Evolutionary conservation across 2,329 filamentous ascomycete species (phyloP).

Genomic region (Macrophomina pseudophaseolina): DNA sequence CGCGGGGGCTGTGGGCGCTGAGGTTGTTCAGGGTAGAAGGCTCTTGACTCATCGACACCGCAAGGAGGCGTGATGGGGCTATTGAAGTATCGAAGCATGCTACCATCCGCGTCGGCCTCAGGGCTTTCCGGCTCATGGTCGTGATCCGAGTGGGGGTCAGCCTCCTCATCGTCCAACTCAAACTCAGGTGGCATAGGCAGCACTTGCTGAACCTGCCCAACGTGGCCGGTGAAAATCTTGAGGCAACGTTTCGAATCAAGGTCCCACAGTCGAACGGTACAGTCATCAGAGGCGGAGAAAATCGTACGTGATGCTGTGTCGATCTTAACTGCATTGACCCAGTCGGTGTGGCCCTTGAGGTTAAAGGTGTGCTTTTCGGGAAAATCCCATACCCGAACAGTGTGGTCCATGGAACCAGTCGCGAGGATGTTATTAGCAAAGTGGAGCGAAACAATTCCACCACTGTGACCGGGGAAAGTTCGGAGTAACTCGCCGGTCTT

Average conservation of each 20-base stretch:
- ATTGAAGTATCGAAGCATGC: conserved; percentile 20
- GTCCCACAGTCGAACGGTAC: conserved; percentile 91
- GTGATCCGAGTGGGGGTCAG: conserved; percentile 61
- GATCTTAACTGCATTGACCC: conserved; percentile 95
- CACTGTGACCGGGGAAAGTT: conserved; percentile 77
- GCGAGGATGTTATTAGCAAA: conserved; percentile 85
- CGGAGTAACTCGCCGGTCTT: conserved; percentile 84
- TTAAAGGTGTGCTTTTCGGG: conserved; percentile 79
- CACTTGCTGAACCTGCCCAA: conserved; percentile 94
- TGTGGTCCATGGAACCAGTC: conserved; percentile 87
- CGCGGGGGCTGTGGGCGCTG: conserved; percentile 76
- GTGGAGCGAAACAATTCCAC: conserved; percentile 85
- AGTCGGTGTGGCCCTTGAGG: conserved; percentile 85
- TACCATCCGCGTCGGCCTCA: conserved; percentile 8
- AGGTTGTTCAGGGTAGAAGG: conserved; percentile 60
- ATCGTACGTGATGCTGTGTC: conserved; percentile 82
- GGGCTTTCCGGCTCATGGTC: conserved; percentile 47
- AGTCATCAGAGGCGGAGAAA: conserved; percentile 92
- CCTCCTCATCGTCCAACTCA: conserved; percentile 77
- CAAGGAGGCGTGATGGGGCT: conserved; percentile 26
- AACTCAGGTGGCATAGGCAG: conserved; percentile 84
- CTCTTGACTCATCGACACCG: conserved; percentile 27
- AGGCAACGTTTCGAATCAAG: conserved; percentile 83
- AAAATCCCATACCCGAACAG: conserved; percentile 92
- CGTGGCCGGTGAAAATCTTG: conserved; percentile 80